phyloP scores from a whole-genome alignment of 371 early-diverging fungal genomes.

The Quaeritorhiza haematococci region DNA sequence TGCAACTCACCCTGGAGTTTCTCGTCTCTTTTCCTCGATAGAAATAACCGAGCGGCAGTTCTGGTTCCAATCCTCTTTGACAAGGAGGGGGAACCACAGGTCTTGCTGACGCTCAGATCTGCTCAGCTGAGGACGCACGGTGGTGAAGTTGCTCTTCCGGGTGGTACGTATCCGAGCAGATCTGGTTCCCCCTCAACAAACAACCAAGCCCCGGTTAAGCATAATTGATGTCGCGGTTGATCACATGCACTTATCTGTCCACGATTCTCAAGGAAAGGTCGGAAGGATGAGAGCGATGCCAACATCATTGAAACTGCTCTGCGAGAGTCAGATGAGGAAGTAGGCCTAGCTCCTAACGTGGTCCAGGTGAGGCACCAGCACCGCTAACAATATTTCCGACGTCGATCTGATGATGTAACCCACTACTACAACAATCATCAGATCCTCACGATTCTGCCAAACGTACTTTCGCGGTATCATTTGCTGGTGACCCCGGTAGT shows the following conservation, averaged over 20 bases:
- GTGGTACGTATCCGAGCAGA: constrained; percentile 23
- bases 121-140: constrained; percentile 20
- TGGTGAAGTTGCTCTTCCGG: constrained; percentile 33
- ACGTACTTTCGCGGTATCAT: constrained; percentile 7
- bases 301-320: background rate
- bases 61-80: constrained; percentile 19
- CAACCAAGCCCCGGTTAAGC: too few relatives aligned
- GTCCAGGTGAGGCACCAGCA: too few relatives aligned
- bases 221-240: too few relatives aligned
- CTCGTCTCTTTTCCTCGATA: background rate
- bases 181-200: too few relatives aligned
- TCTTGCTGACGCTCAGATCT: constrained; percentile 23
- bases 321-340: background rate
- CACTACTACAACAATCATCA: too few relatives aligned
- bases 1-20: too few relatives aligned
- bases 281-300: background rate
- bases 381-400: too few relatives aligned
- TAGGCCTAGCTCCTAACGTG: too few relatives aligned
- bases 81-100: constrained; percentile 6
- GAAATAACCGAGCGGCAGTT: constrained; percentile 21
- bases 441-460: constrained; percentile 7
- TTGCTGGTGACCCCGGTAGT: constrained; percentile 22
- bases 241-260: too few relatives aligned
- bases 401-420: too few relatives aligned
- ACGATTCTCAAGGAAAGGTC: too few relatives aligned